These are phyloP conservation scores for Potentilla sterilis DNA, from an alignment of 306 rosid species.

Conservation along the genomic window DNA sequence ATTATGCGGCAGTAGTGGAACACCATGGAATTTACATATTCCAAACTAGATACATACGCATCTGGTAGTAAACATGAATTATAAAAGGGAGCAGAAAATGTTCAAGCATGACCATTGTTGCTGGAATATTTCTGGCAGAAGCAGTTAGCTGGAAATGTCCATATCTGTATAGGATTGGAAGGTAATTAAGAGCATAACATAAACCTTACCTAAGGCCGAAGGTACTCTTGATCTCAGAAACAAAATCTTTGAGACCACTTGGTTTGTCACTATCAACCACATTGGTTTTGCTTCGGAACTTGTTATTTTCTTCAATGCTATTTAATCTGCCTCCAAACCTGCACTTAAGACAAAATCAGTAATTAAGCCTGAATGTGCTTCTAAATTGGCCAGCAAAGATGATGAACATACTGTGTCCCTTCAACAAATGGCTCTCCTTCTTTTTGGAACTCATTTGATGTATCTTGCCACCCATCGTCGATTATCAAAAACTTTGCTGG, in stretches of 20 bases:
- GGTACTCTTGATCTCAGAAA: slow-evolving; percentile 33
- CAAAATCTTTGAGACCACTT: slow-evolving; percentile 36
- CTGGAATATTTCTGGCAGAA: not conserved
- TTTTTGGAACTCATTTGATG: slow-evolving; percentile 38
- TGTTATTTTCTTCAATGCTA: slow-evolving; percentile 36
- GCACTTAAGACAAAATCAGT: slow-evolving; percentile 14
- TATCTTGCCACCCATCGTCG: slow-evolving; percentile 49
- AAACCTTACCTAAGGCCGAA: slow-evolving; percentile 38
- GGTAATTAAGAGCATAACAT: not conserved
- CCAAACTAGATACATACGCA: slow-evolving; percentile 2
- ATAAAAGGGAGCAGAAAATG: not conserved
- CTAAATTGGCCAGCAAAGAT: not conserved
- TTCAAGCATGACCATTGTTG: not conserved
- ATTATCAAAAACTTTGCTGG: slow-evolving; percentile 42
- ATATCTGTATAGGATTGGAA: not conserved
- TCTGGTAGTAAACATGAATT: not conserved
- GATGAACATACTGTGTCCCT: slow-evolving; percentile 40
- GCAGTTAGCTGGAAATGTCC: not conserved
- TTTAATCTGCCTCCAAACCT: slow-evolving; percentile 42
- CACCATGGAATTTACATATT: not conserved
- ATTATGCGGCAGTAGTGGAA: slow-evolving; percentile 3
- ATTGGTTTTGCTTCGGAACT: slow-evolving; percentile 25
- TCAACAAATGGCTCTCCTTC: slow-evolving; percentile 46
- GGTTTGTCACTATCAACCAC: slow-evolving; percentile 28
- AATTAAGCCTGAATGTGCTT: not conserved